These are phyloP conservation scores for Gossypium lobatum DNA, from an alignment of 441 rosid species.

Conservation along the genomic window DNA sequence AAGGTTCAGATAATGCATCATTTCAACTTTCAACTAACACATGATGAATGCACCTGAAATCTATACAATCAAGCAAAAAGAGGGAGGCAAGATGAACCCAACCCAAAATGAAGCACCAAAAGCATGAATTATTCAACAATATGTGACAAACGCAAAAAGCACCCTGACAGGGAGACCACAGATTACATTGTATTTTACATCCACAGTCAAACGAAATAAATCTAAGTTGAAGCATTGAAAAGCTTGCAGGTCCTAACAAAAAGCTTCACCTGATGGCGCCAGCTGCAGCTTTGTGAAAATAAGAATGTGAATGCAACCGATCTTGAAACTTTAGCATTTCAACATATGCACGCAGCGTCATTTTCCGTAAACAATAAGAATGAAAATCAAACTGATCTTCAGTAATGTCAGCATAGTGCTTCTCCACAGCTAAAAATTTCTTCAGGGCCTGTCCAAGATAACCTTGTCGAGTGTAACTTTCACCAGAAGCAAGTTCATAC, in stretches of 20 bases:
- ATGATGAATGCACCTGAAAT: background rate
- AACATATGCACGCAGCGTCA: slow-evolving; percentile 97
- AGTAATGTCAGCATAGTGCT: slow-evolving; percentile 95
- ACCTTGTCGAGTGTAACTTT: slow-evolving; percentile 93
- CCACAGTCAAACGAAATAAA: background rate
- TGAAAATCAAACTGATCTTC: slow-evolving; percentile 99
- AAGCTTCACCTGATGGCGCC: slow-evolving; percentile 82
- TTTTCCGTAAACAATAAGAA: slow-evolving; percentile 94
- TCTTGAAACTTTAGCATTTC: slow-evolving; percentile 99
- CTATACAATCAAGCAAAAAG: background rate
- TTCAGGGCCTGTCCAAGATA: slow-evolving; percentile 92
- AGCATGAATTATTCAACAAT: background rate
- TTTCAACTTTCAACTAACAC: background rate
- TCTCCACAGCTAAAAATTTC: slow-evolving; percentile 95
- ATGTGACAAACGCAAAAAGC: background rate
- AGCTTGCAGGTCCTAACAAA: background rate
- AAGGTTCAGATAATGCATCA: background rate
- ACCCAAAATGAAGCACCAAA: slow-evolving; percentile 2
- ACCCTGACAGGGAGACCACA: background rate
- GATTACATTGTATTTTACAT: background rate
- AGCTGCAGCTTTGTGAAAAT: slow-evolving; percentile 94
- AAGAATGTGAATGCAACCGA: slow-evolving; percentile 81
- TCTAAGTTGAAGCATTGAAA: background rate
- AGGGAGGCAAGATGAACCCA: background rate
- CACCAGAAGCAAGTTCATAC: slow-evolving; percentile 99